These are phyloP conservation scores for Talaromyces sp. DNA, from an alignment of 2,329 filamentous ascomycete genomes.

Conservation along the genomic window DNA sequence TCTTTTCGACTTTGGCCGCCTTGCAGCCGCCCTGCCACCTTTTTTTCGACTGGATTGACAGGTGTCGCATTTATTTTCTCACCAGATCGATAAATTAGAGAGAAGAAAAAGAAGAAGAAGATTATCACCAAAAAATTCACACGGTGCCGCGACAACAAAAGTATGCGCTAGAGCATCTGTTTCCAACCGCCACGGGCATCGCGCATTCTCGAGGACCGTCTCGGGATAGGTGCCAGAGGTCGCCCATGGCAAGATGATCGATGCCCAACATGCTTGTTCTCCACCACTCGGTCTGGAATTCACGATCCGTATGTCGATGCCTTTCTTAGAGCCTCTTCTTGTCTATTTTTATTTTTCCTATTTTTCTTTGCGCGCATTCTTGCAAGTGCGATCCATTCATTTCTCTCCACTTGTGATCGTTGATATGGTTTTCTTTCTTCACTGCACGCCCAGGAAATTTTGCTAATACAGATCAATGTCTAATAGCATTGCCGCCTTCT, in stretches of 20 bases:
- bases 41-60: background rate
- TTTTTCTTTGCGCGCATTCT: background rate
- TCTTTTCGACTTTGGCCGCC: background rate
- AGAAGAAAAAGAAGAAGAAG: background rate
- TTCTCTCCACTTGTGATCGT: background rate
- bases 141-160: conserved; percentile 14
- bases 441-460: background rate
- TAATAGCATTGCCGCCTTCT: conserved; percentile 27
- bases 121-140: background rate
- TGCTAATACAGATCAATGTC: conserved; percentile 2
- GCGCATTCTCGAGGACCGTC: conserved; percentile 29
- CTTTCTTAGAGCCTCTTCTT: conserved; percentile 12
- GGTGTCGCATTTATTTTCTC: background rate
- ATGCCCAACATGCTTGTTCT: conserved; percentile 33
- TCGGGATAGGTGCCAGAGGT: conserved; percentile 28
- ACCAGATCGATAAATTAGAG: background rate
- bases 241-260: conserved; percentile 38
- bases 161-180: conserved; percentile 35
- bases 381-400: background rate
- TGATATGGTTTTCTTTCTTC: background rate
- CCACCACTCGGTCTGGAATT: conserved; percentile 28
- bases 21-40: too few species aligned
- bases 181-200: conserved; percentile 30
- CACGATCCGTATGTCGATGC: conserved; percentile 30
- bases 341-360: conserved; percentile 13